phyloP scores from a whole-genome alignment of 2,329 filamentous ascomycete genomes.

The Nakataea oryzae region DNA sequence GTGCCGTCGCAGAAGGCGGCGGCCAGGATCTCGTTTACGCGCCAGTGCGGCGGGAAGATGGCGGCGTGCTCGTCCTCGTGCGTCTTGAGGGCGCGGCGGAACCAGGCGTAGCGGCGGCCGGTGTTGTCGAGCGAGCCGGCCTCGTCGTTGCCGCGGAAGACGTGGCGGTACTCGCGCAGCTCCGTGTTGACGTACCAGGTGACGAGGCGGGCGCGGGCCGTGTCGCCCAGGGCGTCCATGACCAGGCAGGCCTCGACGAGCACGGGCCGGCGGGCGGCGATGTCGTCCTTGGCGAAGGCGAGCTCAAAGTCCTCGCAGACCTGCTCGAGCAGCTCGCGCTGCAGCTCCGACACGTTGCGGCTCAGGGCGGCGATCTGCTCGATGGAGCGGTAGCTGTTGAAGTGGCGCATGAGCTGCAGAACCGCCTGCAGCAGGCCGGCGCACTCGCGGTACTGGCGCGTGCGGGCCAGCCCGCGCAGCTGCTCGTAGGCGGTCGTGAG shows the following conservation, averaged over 20 bases:
- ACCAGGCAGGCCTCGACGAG: constrained; percentile 84
- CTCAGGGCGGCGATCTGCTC: constrained; percentile 94
- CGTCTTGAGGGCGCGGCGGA: constrained; percentile 87
- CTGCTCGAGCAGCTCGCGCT: constrained; percentile 87
- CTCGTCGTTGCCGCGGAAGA: constrained; percentile 94
- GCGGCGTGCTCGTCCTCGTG: constrained; percentile 87
- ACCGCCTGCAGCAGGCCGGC: constrained; percentile 90
- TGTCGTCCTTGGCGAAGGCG: constrained; percentile 81
- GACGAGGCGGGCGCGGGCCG: constrained; percentile 69
- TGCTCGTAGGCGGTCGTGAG: constrained; percentile 98
- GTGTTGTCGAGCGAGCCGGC: constrained; percentile 96
- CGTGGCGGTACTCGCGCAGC: constrained; percentile 86
- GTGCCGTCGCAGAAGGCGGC: constrained; percentile 94
- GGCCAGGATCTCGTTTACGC: constrained; percentile 79
- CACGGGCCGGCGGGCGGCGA: constrained; percentile 56
- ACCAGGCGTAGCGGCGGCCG: constrained; percentile 89
- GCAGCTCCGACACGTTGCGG: constrained; percentile 84
- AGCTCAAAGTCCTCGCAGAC: constrained; percentile 99
- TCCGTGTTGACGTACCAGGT: constrained; percentile 99
- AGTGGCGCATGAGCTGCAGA: constrained; percentile 94
- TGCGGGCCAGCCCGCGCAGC: constrained; percentile 69
- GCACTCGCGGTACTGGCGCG: constrained; percentile 88
- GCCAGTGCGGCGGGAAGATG: constrained; percentile 83
- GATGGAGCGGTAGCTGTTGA: constrained; percentile 95
- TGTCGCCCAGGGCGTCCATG: constrained; percentile 88